A percentile compares a stretch with the other conserved stretches of the same genome.
phyloP scores from a whole-genome alignment of 345 rosid genomes.

The Brassica juncea region DNA sequence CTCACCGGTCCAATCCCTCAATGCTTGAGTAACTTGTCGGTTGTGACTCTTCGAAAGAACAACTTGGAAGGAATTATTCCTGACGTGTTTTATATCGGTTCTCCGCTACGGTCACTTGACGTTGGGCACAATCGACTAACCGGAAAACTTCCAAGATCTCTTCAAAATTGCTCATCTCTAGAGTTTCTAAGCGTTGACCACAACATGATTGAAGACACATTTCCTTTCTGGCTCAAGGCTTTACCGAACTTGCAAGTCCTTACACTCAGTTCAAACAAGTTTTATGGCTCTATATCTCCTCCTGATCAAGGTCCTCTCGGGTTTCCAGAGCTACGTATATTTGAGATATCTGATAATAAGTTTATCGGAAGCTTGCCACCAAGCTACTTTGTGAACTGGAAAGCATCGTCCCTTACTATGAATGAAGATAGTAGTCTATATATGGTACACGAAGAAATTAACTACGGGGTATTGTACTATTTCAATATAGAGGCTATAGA shows the following conservation, averaged over 20 bases:
- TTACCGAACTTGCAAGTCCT: neutral
- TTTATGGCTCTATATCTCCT: neutral
- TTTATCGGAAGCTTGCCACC: neutral
- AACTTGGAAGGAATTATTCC: neutral
- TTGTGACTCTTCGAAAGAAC: neutral
- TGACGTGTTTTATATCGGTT: accelerated
- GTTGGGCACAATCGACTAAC: neutral
- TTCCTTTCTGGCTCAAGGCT: neutral
- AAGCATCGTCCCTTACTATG: neutral
- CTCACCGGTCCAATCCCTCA: neutral
- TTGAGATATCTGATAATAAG: neutral
- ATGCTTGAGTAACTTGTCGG: neutral
- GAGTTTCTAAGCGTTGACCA: neutral
- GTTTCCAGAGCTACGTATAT: neutral
- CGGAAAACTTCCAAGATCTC: slow-evolving; percentile 22
- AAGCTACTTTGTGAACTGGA: neutral
- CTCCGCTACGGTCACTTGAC: neutral
- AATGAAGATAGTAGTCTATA: neutral
- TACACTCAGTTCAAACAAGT: neutral
- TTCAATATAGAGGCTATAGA: neutral
- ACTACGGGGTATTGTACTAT: neutral
- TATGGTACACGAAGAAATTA: neutral
- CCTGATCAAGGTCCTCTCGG: neutral
- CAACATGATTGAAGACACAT: neutral
- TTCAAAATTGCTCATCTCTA: neutral